phyloP scores from a whole-genome alignment of 495 filamentous ascomycete genomes.

The Penicillium simplicissimum region DNA sequence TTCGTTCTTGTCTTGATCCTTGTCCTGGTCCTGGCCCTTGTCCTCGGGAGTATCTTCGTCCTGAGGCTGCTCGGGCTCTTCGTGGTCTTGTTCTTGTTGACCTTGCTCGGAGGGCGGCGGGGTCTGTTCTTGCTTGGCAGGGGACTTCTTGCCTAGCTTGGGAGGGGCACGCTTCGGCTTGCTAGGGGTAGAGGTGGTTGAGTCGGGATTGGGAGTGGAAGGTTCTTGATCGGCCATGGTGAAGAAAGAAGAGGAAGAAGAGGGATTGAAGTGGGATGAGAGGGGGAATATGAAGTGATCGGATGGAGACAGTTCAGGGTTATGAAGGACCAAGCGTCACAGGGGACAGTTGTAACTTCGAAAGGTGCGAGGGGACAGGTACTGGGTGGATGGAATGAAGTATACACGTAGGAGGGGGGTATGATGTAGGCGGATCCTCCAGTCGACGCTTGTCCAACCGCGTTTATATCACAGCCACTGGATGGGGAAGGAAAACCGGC shows the following conservation, averaged over 20 bases:
- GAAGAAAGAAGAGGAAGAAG: constrained; percentile 30
- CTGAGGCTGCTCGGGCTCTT: constrained; percentile 7
- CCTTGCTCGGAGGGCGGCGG: constrained; percentile 32
- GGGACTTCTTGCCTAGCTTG: constrained; percentile 38
- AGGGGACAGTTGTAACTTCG: neutral
- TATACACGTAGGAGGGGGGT: no score
- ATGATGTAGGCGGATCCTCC: constrained; percentile 27
- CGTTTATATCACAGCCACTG: constrained; percentile 26
- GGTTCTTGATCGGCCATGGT: constrained; percentile 43
- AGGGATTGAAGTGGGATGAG: constrained; percentile 5
- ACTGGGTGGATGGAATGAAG: neutral
- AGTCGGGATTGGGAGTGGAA: constrained; percentile 28
- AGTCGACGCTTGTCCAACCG: constrained; percentile 16
- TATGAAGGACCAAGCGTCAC: constrained; percentile 28
- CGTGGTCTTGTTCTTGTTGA: constrained; percentile 12
- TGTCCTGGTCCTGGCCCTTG: constrained; percentile 19
- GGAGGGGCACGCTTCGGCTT: constrained; percentile 35
- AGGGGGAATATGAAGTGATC: constrained; percentile 33
- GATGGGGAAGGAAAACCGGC: constrained; percentile 15
- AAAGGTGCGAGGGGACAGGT: neutral
- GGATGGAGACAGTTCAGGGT: constrained; percentile 18
- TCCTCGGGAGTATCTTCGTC: constrained; percentile 21
- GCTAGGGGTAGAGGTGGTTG: constrained; percentile 24
- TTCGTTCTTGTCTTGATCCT: constrained; percentile 17
- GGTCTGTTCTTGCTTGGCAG: constrained; percentile 39